Base-by-base conservation (phyloP, 768 basidiomycete genomes). In the Tylopilus subfusipes region DNA sequence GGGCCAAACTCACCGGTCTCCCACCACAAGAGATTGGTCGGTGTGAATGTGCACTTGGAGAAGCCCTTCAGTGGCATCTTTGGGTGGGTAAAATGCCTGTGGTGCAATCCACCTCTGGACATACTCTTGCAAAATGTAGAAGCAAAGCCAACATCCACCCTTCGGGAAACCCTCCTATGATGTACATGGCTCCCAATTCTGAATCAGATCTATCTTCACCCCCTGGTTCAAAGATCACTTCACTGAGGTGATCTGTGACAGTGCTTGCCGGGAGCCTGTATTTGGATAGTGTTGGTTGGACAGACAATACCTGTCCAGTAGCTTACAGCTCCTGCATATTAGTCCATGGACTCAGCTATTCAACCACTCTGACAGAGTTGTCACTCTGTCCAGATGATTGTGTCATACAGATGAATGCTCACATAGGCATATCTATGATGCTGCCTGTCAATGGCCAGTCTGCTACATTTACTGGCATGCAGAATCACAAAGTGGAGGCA, bases 1-100 rank as follows among this genome's bases (percentile, higher is more conserved):
- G 95, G 95, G 89, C 90, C 2, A 93, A 94, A 64, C 80, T 98
- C 7, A 90, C 89, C n/a, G 93, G 93, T 18, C 78, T 98, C 3
- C 83, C 86, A 0, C 84, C 91, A 5, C 75, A 84, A 38, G 94
- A 98, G 75, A 89, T 98, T 48, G 85, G 90, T 36, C 82, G 84
- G 18, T 94, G 92, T 65, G 95, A 98, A 71, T 83, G 90, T 21
- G 90, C 89, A 1, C 82, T 98, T 40, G 90, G 93, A 22, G 84
- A 85, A 66, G 86, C 91, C 10, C 80, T 96, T 19, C 85, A 86
- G 56, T 96, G 91, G 90, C 82, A 90, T n/a, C 82, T 95, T 22
- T 94, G 92, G 91, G 90, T 95, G 36, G 91, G 91, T 52, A 92
- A 92, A 72, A 73, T 76, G 63, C 72, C 73, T 49, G 65, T 66